These are phyloP conservation scores for Epicoccum sorghinum DNA, from an alignment of 2,329 filamentous ascomycete genomes.

Conservation along the genomic window DNA sequence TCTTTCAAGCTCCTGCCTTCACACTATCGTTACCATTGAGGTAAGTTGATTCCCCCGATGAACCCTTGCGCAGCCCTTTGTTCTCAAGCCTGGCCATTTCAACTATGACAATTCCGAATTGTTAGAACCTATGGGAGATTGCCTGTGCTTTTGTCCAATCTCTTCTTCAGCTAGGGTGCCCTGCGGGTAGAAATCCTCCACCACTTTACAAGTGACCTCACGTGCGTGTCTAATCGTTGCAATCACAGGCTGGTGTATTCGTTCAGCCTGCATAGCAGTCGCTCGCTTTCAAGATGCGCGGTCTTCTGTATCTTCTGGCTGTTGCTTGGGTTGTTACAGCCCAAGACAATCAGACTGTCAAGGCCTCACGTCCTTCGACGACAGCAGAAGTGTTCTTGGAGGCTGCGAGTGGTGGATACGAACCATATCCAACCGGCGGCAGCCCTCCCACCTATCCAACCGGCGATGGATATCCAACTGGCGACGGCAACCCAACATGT, in stretches of 20 bases:
- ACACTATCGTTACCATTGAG: constrained; percentile 37
- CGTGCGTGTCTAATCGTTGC: constrained; percentile 21
- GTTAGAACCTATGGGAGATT: background rate
- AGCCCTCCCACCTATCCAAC: background rate
- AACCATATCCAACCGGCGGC: background rate
- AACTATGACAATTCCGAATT: background rate
- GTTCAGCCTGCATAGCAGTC: constrained; percentile 35
- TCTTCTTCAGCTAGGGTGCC: constrained; percentile 9
- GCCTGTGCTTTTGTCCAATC: constrained; percentile 4
- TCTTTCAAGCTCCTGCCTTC: constrained; percentile 28
- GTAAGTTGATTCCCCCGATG: constrained; percentile 28
- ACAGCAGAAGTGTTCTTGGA: constrained; percentile 1
- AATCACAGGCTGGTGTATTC: constrained; percentile 22
- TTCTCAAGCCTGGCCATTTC: background rate
- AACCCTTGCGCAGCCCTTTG: constrained; percentile 12
- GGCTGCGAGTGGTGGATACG: constrained; percentile 2
- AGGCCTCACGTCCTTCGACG: constrained; percentile 1
- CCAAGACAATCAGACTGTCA: constrained; percentile 25
- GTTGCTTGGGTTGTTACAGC: constrained; percentile 29
- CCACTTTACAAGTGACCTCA: constrained; percentile 19
- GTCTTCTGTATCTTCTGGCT: constrained; percentile 31
- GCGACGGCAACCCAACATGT: background rate
- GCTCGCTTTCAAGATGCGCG: constrained; percentile 41
- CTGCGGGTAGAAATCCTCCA: constrained; percentile 7
- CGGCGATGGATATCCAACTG: too few species aligned